A percentile compares a stretch with the other conserved stretches of the same genome.
phyloP scores from a whole-genome alignment of 805 yeast species.

The Saccharomycopsis javanensis region DNA sequence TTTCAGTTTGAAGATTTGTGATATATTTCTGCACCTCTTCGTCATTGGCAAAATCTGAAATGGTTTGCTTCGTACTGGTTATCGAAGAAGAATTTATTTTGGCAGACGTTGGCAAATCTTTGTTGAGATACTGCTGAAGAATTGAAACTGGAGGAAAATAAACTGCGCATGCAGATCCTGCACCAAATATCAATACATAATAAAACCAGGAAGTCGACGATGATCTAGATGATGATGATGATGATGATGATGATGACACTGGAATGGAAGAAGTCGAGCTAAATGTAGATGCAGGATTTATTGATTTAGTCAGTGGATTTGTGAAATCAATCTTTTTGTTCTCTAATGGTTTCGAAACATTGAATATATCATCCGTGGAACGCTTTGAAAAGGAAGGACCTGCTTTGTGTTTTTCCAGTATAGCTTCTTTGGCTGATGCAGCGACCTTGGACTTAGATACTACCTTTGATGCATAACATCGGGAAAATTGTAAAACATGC shows the following conservation, averaged over 20 bases:
- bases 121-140: constrained; percentile 23
- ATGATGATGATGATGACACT: not conserved
- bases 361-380: not conserved
- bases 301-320: not conserved
- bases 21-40: constrained; percentile 26
- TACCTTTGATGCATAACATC: not conserved
- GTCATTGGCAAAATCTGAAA: constrained; percentile 18
- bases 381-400: not conserved
- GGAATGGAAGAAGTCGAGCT: not conserved
- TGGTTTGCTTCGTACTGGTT: not conserved
- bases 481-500: not conserved
- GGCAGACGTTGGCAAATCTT: constrained; percentile 18
- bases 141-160: constrained; percentile 28
- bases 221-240: not conserved
- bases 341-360: not conserved
- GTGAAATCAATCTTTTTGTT: not conserved
- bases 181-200: constrained; percentile 24
- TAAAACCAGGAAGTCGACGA: constrained; percentile 6
- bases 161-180: constrained; percentile 30
- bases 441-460: not conserved
- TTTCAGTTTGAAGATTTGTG: constrained; percentile 34
- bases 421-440: not conserved
- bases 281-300: not conserved
- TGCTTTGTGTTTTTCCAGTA: not conserved
- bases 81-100: not conserved